Evolutionary conservation across 2,329 filamentous ascomycete genomes (phyloP), one percentile per base, ranked within the genome.

Genomic region (Berkeleyomyces rouxiae): DNA sequence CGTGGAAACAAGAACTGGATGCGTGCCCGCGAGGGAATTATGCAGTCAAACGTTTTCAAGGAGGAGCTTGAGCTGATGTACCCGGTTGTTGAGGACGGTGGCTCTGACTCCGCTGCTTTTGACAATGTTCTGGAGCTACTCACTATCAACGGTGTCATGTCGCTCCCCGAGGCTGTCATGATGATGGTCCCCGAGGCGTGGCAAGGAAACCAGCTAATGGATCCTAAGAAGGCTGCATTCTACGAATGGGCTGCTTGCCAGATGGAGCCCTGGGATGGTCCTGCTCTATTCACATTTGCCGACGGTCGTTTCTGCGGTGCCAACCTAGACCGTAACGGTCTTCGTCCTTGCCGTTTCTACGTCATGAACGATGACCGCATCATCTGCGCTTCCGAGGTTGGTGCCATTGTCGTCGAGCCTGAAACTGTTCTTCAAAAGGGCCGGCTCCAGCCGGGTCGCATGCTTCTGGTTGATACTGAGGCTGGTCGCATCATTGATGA

Each of bases 1-100:
- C 87, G 92, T 72, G 92, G 92, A 66, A 97, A 97, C 79, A 97
- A 97, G 81, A 97, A 97, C 77, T 97, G 92, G 92, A 97, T 97
- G 92, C 87, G 91, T 69, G 92, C 92, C 66, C 86, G 92, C 71
- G 92, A 97, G 77, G 92, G 92, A 74, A 85, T 96, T 67, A 88
- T 97, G 82, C 88, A 90, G 72, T 97, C 92, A 1, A 85, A 91
- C 67, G 79, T 95, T 62, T 97, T 97, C 72, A 90, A 89, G 66
- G 90, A 95, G 37, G 91, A 96, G 70, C 84, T 97, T 13, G 90
- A 96, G 74, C 77, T 80, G 69, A 82, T 97, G 63, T 96, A 96
- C 73, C 92, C 92, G 33, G 90, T 97, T 69, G 90, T 97, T 61
- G 92, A 97, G 75, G 91, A 96, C 70, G 92, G 92, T 68, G 92